phyloP scores from a whole-genome alignment of 2,329 filamentous ascomycete species.

The Fusarium anthophilum region DNA sequence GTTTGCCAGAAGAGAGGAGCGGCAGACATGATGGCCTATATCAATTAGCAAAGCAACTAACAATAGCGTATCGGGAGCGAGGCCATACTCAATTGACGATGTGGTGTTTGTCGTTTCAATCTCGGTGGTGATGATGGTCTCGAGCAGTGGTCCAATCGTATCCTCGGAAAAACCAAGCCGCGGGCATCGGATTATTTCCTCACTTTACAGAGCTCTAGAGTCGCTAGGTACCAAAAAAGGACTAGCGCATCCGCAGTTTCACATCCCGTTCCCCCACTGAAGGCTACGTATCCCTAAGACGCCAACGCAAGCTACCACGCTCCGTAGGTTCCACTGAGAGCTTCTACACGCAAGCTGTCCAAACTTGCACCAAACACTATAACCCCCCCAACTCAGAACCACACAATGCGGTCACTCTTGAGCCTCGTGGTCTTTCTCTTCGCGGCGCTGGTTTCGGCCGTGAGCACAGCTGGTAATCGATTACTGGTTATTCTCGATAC shows the following conservation, averaged over 20 bases:
- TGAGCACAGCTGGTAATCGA: slow-evolving; percentile 81
- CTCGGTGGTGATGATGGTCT: slow-evolving; percentile 37
- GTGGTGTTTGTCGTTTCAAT: slow-evolving; percentile 34
- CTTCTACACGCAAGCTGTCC: slow-evolving; percentile 39
- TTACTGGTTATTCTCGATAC: slow-evolving; percentile 90
- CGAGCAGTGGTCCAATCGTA: slow-evolving; percentile 39
- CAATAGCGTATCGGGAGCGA: background rate
- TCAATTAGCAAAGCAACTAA: background rate
- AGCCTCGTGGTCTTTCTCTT: slow-evolving; percentile 75
- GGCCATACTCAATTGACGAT: slow-evolving; percentile 50
- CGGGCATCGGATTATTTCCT: slow-evolving; percentile 40
- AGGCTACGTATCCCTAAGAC: slow-evolving; percentile 53
- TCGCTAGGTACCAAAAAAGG: background rate
- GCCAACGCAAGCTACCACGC: slow-evolving; percentile 40
- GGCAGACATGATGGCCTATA: slow-evolving; percentile 64
- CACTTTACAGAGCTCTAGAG: background rate
- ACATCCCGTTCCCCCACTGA: slow-evolving; percentile 17
- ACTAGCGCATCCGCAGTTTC: slow-evolving; percentile 17
- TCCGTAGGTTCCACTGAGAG: slow-evolving; percentile 26
- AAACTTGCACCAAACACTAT: slow-evolving; percentile 31
- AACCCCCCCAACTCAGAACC: slow-evolving; percentile 19
- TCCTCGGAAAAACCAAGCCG: slow-evolving; percentile 46
- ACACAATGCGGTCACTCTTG: slow-evolving; percentile 76
- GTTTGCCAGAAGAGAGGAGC: slow-evolving; percentile 82
- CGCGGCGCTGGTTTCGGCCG: slow-evolving; percentile 73